Percentiles rank a stretch among this genome's conserved stretches.
Evolutionary conservation across 352 stramenopile species (phyloP).

Genomic region (Phytophthora europaea): DNA sequence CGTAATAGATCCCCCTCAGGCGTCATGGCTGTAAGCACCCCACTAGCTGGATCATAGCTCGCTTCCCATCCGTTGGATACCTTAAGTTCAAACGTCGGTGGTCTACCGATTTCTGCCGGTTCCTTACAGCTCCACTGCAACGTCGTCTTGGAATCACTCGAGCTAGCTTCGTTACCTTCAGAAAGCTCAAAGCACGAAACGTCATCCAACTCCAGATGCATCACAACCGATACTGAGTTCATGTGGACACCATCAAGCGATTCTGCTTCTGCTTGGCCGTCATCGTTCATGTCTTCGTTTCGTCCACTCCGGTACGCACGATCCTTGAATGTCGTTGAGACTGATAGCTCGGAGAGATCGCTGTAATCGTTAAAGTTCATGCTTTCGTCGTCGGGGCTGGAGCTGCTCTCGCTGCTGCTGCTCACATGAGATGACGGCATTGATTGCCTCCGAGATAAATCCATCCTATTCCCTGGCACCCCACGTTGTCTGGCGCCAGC

Average conservation of each 20-base stretch:
- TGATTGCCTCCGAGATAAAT: constrained; percentile 10
- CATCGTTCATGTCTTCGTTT: constrained; percentile 4
- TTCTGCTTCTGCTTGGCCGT: constrained; percentile 12
- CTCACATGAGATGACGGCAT: constrained; percentile 4
- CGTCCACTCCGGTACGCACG: constrained; percentile 1
- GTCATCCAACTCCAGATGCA: constrained; percentile 56
- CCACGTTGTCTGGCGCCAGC: constrained; percentile 7
- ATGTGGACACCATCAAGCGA: constrained; percentile 13
- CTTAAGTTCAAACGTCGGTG: constrained; percentile 53
- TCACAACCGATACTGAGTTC: constrained; percentile 47
- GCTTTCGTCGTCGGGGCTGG: constrained; percentile 25
- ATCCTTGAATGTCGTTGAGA: constrained; percentile 12
- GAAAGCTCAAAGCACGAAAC: constrained; percentile 52
- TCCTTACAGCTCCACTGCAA: constrained; percentile 66
- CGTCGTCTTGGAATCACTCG: constrained; percentile 16
- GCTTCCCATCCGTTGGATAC: constrained; percentile 48
- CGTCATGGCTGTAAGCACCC: constrained; percentile 37
- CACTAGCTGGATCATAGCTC: constrained; percentile 43
- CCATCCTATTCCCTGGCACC: constrained; percentile 15
- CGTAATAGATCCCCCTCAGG: constrained; percentile 30
- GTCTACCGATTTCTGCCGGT: constrained; percentile 43
- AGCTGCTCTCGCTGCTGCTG: constrained; percentile 41
- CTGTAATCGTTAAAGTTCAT: constrained; percentile 30
- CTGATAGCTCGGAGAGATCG: constrained; percentile 37
- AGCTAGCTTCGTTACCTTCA: not conserved